Base-by-base conservation (phyloP, 495 filamentous ascomycete genomes). In the Aspergillus taichungensis region DNA sequence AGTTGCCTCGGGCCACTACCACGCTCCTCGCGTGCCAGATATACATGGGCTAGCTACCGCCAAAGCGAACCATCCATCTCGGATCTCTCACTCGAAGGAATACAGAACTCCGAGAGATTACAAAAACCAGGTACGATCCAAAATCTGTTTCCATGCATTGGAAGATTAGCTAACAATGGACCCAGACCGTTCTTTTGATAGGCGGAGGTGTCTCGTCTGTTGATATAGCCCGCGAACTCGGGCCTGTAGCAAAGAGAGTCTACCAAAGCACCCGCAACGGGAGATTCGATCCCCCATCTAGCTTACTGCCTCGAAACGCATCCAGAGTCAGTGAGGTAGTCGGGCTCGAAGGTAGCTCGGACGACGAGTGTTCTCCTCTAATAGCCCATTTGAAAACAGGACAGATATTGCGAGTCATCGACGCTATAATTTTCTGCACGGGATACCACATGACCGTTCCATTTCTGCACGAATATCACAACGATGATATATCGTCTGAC, bases 381-480 rank as follows among this genome's bases (percentile, higher is more conserved):
- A 64, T 44, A 6, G 49, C 65, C 2, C 62, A 56, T 12, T 52
- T 74, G 13, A 69, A 67, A 46, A 64, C 68, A 1, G 69, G 68
- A 6, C 46, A 62, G n/a, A 62, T 37, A 10, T 50, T 84, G 5
- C 53, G 67, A 12, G 63, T 64, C 4, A 74, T 85, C 33, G 69
- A 84, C 47, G 60, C 55, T 6, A 60, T 84, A 7, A 53, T 84
- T 1, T 44, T 84, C 7, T 79, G 76, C n/a, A 85, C 81, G 1
- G 82, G 82, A 5, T 85, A 84, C 51, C 75, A 77, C 40, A 75
- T 78, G 37, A 67, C 68, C 1, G 66, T 83, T 3, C 80, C 80
- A 0, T 83, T 82, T 36, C 61, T 84, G 0, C 56, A 54, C 1
- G 61, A 67, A 4, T 60, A 75, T 10, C 74, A 77, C 45, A 56